Conservation (phyloP, 2,329 filamentous ascomycete species). For the Trichoderma koningii region DNA sequence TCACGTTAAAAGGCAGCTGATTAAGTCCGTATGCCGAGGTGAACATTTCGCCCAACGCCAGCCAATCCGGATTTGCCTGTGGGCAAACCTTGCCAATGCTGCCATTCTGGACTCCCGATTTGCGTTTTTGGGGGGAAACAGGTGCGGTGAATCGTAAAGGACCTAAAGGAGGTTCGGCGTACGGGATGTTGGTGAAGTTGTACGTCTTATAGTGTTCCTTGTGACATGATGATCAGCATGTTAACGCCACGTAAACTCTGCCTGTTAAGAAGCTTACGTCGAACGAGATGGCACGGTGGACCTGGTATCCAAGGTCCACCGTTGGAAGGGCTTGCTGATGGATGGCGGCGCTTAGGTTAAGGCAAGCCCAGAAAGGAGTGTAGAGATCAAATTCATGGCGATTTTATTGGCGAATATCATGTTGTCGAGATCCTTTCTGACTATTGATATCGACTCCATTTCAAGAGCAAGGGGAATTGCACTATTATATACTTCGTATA, state of each 20-base stretch:
- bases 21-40: not conserved
- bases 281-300: conserved; percentile 25
- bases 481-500: not conserved
- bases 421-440: not conserved
- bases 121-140: conserved; percentile 11
- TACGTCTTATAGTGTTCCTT: conserved; percentile 18
- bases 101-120: conserved; percentile 17
- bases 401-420: too few species aligned
- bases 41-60: conserved; percentile 10
- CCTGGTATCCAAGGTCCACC: conserved; percentile 23
- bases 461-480: too few species aligned
- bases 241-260: too few species aligned
- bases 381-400: not conserved
- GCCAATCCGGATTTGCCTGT: conserved; percentile 11
- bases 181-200: conserved; percentile 25
- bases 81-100: conserved; percentile 25
- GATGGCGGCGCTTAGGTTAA: not conserved
- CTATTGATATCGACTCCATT: not conserved
- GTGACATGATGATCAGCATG: not conserved
- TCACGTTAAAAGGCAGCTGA: conserved; percentile 19
- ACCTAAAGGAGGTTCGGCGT: conserved; percentile 20
- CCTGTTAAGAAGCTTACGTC: not conserved
- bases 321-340: conserved; percentile 6
- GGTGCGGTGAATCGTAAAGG: conserved; percentile 9
- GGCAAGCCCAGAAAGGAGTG: not conserved